These are phyloP conservation scores for Alternaria tenuissima DNA, from an alignment of 2,329 filamentous ascomycete species.

Conservation along the genomic window DNA sequence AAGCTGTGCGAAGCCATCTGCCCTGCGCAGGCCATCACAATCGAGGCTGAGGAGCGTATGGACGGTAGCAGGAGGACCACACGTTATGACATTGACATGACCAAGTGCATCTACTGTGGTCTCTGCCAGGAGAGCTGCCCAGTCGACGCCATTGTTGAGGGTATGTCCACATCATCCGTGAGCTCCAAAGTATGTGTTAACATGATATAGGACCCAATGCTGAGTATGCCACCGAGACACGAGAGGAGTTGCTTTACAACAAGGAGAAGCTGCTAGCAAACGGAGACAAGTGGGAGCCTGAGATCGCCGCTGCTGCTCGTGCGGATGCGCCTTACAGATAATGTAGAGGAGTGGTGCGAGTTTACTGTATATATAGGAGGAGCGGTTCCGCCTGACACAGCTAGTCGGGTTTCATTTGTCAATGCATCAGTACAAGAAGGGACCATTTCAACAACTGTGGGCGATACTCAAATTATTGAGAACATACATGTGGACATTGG, in stretches of 20 bases:
- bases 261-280: constrained; percentile 93
- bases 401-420: constrained; percentile 37
- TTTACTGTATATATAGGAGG: constrained; percentile 45
- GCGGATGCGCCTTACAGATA: constrained; percentile 82
- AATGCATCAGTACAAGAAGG: constrained; percentile 13
- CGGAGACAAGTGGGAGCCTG: constrained; percentile 83
- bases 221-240: constrained; percentile 78
- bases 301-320: constrained; percentile 88
- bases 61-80: constrained; percentile 95
- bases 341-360: constrained; percentile 18
- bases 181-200: constrained; percentile 22
- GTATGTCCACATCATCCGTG: constrained; percentile 50
- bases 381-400: constrained; percentile 26
- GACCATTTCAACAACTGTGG: neutral
- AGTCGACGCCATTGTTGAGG: constrained; percentile 90
- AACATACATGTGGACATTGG: neutral
- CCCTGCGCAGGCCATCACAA: constrained; percentile 97
- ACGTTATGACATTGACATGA: constrained; percentile 99
- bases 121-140: constrained; percentile 99
- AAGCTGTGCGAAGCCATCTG: constrained; percentile 99
- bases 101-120: constrained; percentile 99
- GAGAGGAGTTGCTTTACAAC: constrained; percentile 97
- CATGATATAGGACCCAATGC: constrained; percentile 67
- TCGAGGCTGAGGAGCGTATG: constrained; percentile 97
- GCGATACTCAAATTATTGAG: neutral